Conservation (phyloP, 306 rosid species). For the Sindora glabra region DNA sequence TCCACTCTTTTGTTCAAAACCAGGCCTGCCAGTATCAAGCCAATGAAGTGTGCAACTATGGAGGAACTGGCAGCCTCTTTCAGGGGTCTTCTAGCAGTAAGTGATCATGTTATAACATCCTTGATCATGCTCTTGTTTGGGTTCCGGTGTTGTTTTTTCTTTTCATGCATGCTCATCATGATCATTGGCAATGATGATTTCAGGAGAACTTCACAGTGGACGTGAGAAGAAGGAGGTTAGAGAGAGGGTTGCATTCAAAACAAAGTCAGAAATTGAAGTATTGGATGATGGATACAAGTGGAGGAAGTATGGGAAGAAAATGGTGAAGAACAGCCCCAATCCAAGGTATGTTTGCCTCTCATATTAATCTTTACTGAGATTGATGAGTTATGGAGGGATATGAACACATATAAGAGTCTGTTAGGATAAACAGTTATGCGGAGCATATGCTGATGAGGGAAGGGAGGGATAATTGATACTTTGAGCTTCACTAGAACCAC, state of each 20-base stretch:
- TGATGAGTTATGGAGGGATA: too few species aligned
- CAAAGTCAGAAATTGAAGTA: slow-evolving; percentile 64
- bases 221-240: slow-evolving; percentile 25
- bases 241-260: slow-evolving; percentile 63
- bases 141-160: too few species aligned
- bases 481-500: too few species aligned
- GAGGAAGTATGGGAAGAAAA: slow-evolving; percentile 94
- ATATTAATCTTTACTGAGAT: too few species aligned
- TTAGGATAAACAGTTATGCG: too few species aligned
- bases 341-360: slow-evolving; percentile 78
- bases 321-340: slow-evolving; percentile 86
- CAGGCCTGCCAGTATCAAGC: slow-evolving; percentile 22
- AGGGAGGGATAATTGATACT: too few species aligned
- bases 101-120: slow-evolving; percentile 1
- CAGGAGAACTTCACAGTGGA: slow-evolving; percentile 26
- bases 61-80: slow-evolving; percentile 28
- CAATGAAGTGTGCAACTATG: slow-evolving; percentile 22
- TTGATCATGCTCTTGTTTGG: background rate
- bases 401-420: too few species aligned
- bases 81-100: slow-evolving; percentile 42
- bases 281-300: slow-evolving; percentile 83
- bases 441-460: too few species aligned
- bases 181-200: background rate
- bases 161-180: background rate
- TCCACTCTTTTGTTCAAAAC: background rate